phyloP scores from a whole-genome alignment of 805 yeast species.

The Candida sonorensis region DNA sequence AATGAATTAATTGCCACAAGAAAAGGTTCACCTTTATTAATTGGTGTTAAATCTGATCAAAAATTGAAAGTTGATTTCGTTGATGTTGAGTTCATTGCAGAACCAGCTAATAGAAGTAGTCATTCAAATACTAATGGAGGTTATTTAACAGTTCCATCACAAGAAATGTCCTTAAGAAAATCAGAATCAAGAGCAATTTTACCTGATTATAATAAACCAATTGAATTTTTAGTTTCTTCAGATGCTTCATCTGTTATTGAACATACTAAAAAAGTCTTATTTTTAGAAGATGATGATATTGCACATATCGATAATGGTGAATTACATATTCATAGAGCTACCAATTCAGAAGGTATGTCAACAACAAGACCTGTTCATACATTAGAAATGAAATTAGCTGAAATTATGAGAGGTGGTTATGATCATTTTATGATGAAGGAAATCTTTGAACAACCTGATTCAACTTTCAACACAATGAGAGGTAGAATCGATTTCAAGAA shows the following conservation, averaged over 20 bases:
- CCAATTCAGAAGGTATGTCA: conserved; percentile 81
- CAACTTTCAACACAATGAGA: conserved; percentile 97
- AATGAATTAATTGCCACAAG: conserved; percentile 95
- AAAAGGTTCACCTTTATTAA: conserved; percentile 94
- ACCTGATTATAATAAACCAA: conserved; percentile 85
- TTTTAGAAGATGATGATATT: conserved; percentile 96
- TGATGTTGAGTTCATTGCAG: conserved; percentile 90
- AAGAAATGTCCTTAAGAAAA: conserved; percentile 22
- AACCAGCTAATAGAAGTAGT: conserved; percentile 36
- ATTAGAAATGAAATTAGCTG: conserved; percentile 91
- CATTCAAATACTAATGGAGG: conserved; percentile 16
- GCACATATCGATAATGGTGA: conserved; percentile 98
- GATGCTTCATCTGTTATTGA: conserved; percentile 96
- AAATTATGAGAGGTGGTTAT: conserved; percentile 96
- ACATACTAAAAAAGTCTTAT: conserved; percentile 94
- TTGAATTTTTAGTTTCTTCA: conserved; percentile 92
- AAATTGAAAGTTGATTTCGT: conserved; percentile 96
- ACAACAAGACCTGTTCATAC: conserved; percentile 95
- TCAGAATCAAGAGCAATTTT: conserved; percentile 87
- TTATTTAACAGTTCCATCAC: conserved; percentile 12
- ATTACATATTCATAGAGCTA: conserved; percentile 94
- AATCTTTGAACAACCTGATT: conserved; percentile 97
- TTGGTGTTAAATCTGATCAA: conserved; percentile 95
- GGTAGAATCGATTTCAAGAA: conserved; percentile 94
- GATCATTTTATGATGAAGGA: conserved; percentile 98